Evolutionary conservation across 108 stramenopile species (phyloP).

Genomic region (Pseudonitzschia multiseries): DNA sequence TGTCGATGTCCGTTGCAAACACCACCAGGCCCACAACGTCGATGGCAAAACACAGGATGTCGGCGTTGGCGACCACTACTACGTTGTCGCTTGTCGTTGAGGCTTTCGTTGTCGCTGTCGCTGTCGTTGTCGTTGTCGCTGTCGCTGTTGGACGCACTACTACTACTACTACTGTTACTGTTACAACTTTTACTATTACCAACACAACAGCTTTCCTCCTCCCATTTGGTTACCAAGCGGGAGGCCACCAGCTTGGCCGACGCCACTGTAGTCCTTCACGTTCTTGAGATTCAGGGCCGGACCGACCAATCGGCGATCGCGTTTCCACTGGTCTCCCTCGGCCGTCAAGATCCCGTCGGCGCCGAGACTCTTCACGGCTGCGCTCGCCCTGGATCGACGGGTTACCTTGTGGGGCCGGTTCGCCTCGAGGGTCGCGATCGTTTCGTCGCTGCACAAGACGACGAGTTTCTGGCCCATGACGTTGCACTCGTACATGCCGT

Average conservation of each 20-base stretch:
- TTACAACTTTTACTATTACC: no score
- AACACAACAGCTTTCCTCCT: no score
- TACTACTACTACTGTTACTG: no score
- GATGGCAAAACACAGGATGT: constrained; percentile 11
- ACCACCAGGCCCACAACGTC: constrained; percentile 26
- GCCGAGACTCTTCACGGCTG: background rate
- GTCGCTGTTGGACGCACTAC: no score
- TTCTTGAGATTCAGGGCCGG: constrained; percentile 33
- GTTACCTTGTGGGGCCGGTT: constrained; percentile 13
- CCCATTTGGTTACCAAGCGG: constrained; percentile 25
- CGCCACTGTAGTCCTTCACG: constrained; percentile 17
- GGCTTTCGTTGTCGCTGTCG: no score
- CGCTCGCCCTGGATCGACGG: background rate
- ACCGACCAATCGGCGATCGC: constrained; percentile 28
- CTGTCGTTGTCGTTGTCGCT: no score
- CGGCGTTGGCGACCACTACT: constrained; percentile 1
- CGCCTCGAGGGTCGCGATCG: constrained; percentile 6
- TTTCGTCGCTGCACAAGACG: constrained; percentile 23
- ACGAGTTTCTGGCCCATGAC: constrained; percentile 12
- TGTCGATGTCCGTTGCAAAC: constrained; percentile 24
- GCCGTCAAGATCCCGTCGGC: constrained; percentile 35
- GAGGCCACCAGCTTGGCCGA: constrained; percentile 11
- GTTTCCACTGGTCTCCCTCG: constrained; percentile 28
- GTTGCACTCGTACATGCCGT: constrained; percentile 24
- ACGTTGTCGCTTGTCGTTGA: background rate